Conservation (phyloP, 1,284 basidiomycete species). For the Malassezia vespertilionis region DNA sequence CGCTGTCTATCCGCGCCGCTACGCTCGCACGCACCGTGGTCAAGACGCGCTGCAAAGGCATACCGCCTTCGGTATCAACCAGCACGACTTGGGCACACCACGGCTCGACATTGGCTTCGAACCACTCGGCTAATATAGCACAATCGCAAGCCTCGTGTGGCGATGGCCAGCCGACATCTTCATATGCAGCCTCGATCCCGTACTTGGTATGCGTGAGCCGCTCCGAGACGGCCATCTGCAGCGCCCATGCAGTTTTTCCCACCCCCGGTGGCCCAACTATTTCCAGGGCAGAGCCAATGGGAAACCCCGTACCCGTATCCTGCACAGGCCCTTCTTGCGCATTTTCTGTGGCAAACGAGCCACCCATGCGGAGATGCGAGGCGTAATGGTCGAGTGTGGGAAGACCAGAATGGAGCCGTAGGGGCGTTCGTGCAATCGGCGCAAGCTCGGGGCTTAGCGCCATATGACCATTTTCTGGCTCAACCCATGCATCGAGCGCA, state of each 20-base stretch:
- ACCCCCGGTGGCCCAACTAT: slow-evolving; percentile 13
- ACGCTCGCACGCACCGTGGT: too few relatives aligned
- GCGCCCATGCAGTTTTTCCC: slow-evolving; percentile 11
- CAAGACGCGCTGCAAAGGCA: too few relatives aligned
- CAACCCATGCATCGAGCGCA: too few relatives aligned
- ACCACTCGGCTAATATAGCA: too few relatives aligned
- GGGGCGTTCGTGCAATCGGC: slow-evolving; percentile 1
- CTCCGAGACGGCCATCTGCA: slow-evolving; percentile 11
- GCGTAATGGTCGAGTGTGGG: slow-evolving; percentile 6
- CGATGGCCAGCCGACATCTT: not conserved
- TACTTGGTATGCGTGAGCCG: slow-evolving; percentile 8
- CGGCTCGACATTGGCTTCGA: slow-evolving; percentile 7
- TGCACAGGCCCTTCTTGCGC: not conserved
- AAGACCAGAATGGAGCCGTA: slow-evolving; percentile 1
- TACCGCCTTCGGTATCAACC: slow-evolving; percentile 13
- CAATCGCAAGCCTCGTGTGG: not conserved
- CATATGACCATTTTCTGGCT: too few relatives aligned
- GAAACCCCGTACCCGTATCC: not conserved
- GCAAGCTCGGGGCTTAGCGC: too few relatives aligned
- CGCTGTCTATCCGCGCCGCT: too few relatives aligned
- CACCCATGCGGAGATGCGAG: slow-evolving; percentile 4
- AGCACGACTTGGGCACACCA: slow-evolving; percentile 16
- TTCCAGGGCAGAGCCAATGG: slow-evolving; percentile 11
- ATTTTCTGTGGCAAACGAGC: slow-evolving; percentile 1
- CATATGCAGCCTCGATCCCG: not conserved